These are phyloP conservation scores for Paraphaeosphaeria minitans DNA, from an alignment of 2,329 filamentous ascomycete species.

Conservation along the genomic window DNA sequence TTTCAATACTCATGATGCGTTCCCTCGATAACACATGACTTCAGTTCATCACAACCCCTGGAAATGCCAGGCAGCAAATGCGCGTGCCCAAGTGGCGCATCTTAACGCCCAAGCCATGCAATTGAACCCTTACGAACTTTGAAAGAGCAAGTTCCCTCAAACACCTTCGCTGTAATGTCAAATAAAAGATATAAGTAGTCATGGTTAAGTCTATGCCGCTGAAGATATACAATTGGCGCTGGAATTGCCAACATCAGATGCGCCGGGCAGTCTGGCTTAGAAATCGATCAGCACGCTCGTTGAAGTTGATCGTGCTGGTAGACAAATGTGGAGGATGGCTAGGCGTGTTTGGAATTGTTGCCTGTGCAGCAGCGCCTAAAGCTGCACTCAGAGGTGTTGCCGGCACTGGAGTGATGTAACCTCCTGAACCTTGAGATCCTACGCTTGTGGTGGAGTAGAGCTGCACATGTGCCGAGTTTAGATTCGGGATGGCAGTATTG, in stretches of 20 bases:
- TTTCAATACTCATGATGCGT: background rate
- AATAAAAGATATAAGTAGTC: constrained; percentile 4
- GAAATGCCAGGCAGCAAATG: constrained; percentile 1
- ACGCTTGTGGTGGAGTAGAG: constrained; percentile 35
- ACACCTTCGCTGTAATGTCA: constrained; percentile 26
- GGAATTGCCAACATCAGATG: constrained; percentile 20
- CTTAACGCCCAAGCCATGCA: constrained; percentile 9
- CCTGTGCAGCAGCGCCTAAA: constrained; percentile 85
- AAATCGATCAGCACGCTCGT: constrained; percentile 43
- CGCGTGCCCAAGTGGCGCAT: background rate
- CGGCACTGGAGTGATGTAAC: constrained; percentile 66
- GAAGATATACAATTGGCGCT: background rate
- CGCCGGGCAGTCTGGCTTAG: constrained; percentile 38
- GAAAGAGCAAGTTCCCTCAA: constrained; percentile 17
- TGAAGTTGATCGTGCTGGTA: constrained; percentile 40
- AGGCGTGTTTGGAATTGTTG: constrained; percentile 74
- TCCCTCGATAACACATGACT: background rate
- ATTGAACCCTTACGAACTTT: background rate
- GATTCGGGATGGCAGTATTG: constrained; percentile 42
- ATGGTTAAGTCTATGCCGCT: background rate
- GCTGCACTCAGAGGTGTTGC: constrained; percentile 90
- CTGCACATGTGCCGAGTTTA: constrained; percentile 35
- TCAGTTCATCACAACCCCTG: background rate
- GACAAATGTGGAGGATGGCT: constrained; percentile 28
- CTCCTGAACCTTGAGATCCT: constrained; percentile 40